These are phyloP conservation scores for Tetrapyrgos nigripes DNA, from an alignment of 1,284 basidiomycete species.

Conservation along the genomic window DNA sequence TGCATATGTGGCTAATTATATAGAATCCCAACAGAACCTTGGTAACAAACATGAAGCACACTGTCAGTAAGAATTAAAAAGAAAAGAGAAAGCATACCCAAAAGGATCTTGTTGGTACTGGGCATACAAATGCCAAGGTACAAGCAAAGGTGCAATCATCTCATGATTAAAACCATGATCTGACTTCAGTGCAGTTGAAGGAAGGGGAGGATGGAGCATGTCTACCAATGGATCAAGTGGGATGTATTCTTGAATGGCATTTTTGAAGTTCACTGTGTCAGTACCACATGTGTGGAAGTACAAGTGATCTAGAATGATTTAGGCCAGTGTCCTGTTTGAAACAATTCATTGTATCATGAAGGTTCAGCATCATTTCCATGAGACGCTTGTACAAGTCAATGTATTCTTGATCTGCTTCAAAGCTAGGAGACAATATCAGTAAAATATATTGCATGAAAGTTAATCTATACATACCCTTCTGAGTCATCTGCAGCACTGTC, in stretches of 20 bases:
- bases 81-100: neutral
- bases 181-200: neutral
- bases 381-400: neutral
- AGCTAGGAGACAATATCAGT: neutral
- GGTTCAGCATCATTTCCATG: neutral
- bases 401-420: neutral
- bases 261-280: neutral
- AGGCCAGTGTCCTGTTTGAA: neutral
- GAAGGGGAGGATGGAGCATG: neutral
- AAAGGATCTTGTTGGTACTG: neutral
- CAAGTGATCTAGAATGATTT: neutral
- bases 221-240: neutral
- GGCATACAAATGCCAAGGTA: neutral
- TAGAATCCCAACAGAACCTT: too few relatives aligned
- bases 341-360: neutral
- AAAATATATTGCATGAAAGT: neutral
- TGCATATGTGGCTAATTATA: too few relatives aligned
- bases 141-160: neutral
- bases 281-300: neutral
- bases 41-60: neutral
- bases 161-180: neutral
- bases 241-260: neutral
- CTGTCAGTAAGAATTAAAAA: neutral
- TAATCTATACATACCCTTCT: neutral
- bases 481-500: too few relatives aligned